A percentile compares a stretch with the other conserved stretches of the same genome.
phyloP scores from a whole-genome alignment of 768 basidiomycete species.

The Pholiota microspora region DNA sequence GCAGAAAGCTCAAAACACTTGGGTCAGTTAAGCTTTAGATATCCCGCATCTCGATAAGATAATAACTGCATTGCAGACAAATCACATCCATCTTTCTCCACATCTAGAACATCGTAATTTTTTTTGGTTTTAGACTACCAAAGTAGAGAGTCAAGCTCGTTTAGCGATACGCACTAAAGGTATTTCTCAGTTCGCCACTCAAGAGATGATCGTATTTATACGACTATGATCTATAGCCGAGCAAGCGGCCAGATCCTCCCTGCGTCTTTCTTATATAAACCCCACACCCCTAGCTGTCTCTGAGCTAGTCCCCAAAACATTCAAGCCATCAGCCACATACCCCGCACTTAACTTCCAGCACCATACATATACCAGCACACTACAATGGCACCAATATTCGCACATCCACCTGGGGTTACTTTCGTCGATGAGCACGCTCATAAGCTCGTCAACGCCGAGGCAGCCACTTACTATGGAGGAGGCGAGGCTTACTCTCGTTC shows the following conservation, averaged over 20 bases:
- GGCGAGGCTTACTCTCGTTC: conserved; percentile 77
- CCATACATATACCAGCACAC: neutral
- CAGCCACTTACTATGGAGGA: conserved; percentile 81
- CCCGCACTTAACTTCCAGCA: conserved; percentile 6
- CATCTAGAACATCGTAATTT: neutral
- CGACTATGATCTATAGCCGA: conserved; percentile 15
- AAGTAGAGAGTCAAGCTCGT: too few relatives aligned
- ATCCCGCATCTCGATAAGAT: neutral
- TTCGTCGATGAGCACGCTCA: conserved; percentile 63
- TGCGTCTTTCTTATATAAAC: conserved; percentile 8
- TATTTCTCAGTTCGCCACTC: neutral
- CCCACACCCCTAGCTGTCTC: conserved; percentile 14
- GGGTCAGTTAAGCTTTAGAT: neutral
- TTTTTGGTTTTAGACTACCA: neutral
- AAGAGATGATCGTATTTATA: conserved; percentile 10
- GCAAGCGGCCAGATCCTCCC: conserved; percentile 14
- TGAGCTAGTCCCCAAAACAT: conserved; percentile 11
- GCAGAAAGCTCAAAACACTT: too few relatives aligned
- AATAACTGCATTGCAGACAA: neutral
- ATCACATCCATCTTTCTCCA: neutral
- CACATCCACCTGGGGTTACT: conserved; percentile 60
- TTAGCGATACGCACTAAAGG: conserved; percentile 5
- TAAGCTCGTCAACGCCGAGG: conserved; percentile 57
- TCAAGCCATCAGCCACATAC: conserved; percentile 1
- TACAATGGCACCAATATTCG: conserved; percentile 62